These are phyloP conservation scores for Stephania yunnanensis DNA, from an alignment of 164 flowering plant species.

Conservation along the genomic window DNA sequence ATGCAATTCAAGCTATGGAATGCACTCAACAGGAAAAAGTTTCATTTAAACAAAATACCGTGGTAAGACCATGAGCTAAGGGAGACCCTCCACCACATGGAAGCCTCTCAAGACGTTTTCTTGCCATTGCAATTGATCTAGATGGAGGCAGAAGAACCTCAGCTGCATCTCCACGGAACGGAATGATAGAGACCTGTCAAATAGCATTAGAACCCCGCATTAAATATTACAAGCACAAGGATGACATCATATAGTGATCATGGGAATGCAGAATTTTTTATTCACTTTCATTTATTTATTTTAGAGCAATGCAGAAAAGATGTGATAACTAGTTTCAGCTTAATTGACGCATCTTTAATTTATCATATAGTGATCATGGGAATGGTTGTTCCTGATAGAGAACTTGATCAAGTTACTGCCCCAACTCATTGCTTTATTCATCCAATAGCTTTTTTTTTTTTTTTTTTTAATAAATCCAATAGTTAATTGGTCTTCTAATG, in stretches of 20 bases:
- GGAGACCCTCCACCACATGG: conserved; percentile 99
- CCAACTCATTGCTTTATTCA: background rate
- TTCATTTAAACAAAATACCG: conserved; percentile 32
- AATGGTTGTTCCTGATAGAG: background rate
- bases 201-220: conserved; percentile 5
- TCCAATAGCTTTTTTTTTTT: too few relatives aligned
- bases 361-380: background rate
- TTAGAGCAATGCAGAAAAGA: too few relatives aligned
- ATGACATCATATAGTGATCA: too few relatives aligned
- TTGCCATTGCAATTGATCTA: conserved; percentile 96
- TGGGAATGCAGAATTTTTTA: too few relatives aligned
- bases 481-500: background rate
- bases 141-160: conserved; percentile 98
- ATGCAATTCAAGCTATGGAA: background rate
- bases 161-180: conserved; percentile 92
- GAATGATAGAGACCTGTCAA: conserved; percentile 79
- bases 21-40: background rate
- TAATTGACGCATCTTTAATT: background rate
- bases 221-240: background rate
- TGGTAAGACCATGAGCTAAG: conserved; percentile 92
- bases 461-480: too few relatives aligned
- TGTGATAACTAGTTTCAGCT: background rate
- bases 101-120: conserved; percentile 91
- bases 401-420: background rate
- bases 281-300: too few relatives aligned